Base-by-base conservation (phyloP, 257 asterid genomes). In the Fraxinus excelsior region DNA sequence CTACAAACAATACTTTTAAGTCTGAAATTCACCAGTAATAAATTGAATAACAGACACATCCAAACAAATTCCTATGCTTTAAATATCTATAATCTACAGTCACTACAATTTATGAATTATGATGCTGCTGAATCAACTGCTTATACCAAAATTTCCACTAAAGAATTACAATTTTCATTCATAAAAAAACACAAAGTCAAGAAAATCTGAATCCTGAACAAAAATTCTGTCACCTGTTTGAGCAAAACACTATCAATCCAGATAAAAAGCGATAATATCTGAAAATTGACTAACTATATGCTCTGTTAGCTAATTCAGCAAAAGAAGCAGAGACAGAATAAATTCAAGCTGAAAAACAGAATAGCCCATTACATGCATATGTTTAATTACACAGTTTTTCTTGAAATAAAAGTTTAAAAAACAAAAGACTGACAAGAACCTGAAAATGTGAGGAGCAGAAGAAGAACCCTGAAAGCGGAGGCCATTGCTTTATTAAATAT, bases 401-500 rank as follows among this genome's bases (percentile, higher is more conserved):
- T 29, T 34, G 26, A 76, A 67, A 44, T 38, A 38, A 32, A 80
- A 82, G 70, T 31, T 64, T 13, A 71, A 40, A 38, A 66, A 23
- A 28, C 58, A 26, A n/a, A 13, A 10, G 7, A 78, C 40, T 76
- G 83, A 75, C 71, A 76, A 67, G 72, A 67, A 91, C 97, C 98
- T 89, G 97, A 80, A 42, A 89, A 80, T 67, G 84, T 42, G 84
- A 87, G 82, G 82, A 87, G 86, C 71, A 89, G 80, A 26, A 85
- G 83, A 58, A 91, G 87, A 88, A 88, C 76, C 82, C 85, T 26
- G 88, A 81, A 86, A 81, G 85, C 86, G 90, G 67, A 74, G 86
- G 94, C 92, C 98, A 90, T 90, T 80, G 68, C 91, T 83, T 77
- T 83, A 77, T 78, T 70, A 34, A 88, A 80, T 78, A 87, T 74